Percentiles rank a stretch among this genome's conserved stretches.
Conservation (phyloP, 352 stramenopile species). For the Phytophthora syringae region DNA sequence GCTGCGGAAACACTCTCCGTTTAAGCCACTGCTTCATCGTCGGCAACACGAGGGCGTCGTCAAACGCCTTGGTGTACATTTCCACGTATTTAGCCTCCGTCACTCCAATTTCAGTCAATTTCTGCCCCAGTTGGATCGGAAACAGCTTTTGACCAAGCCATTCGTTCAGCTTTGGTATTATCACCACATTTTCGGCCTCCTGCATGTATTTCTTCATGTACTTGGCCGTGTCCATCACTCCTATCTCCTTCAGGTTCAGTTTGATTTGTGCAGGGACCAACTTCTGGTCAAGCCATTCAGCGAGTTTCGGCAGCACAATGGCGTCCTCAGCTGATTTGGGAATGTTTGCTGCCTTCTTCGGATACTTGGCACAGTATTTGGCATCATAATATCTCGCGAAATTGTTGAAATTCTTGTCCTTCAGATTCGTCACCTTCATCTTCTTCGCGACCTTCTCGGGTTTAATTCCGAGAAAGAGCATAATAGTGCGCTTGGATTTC, state of each 20-base stretch:
- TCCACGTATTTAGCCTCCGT: slow-evolving; percentile 1
- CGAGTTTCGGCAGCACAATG: slow-evolving; percentile 1
- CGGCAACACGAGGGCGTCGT: background rate
- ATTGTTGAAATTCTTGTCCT: slow-evolving; percentile 23
- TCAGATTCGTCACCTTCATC: slow-evolving; percentile 10
- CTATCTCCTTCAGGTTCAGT: background rate
- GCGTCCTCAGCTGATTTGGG: slow-evolving; percentile 12
- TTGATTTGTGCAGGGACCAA: background rate
- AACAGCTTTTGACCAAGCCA: background rate
- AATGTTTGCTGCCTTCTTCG: background rate
- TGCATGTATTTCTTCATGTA: background rate
- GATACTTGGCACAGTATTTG: slow-evolving; percentile 8
- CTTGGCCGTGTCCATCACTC: background rate
- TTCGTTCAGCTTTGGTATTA: background rate
- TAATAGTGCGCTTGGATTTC: slow-evolving; percentile 17
- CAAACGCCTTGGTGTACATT: background rate
- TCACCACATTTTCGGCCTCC: background rate
- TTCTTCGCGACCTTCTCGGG: slow-evolving; percentile 16
- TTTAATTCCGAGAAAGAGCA: slow-evolving; percentile 8
- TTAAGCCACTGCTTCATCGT: background rate
- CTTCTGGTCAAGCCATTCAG: slow-evolving; percentile 6
- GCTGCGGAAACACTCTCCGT: background rate
- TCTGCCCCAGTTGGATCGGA: background rate
- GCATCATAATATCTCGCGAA: slow-evolving; percentile 23
- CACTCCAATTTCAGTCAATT: background rate